Conservation (phyloP, 257 asterid species). For the Leptodermis oblonga region DNA sequence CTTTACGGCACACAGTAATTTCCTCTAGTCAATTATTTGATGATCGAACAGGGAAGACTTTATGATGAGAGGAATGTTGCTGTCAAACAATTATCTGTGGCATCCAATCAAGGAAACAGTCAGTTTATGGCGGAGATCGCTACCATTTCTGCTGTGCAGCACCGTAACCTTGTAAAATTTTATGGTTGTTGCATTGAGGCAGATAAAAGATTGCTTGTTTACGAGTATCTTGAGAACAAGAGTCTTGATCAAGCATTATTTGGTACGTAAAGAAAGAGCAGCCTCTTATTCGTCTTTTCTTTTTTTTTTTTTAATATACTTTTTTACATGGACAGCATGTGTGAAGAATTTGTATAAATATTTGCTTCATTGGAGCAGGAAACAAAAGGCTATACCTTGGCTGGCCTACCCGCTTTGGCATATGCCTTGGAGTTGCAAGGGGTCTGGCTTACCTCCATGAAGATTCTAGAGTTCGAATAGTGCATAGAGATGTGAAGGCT, state of each 20-base stretch:
- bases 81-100: constrained; percentile 75
- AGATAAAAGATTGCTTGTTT: constrained; percentile 60
- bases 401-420: constrained; percentile 60
- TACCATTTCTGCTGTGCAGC: constrained; percentile 89
- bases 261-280: constrained; percentile 25
- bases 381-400: constrained; percentile 39
- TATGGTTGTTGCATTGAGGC: constrained; percentile 86
- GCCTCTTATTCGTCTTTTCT: not conserved
- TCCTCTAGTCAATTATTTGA: not conserved
- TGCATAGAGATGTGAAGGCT: constrained; percentile 77
- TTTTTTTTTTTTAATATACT: too few relatives aligned
- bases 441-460: constrained; percentile 78
- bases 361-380: constrained; percentile 30
- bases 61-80: constrained; percentile 70
- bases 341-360: not conserved
- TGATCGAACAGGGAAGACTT: constrained; percentile 57
- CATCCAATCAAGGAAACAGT: constrained; percentile 79
- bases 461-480: constrained; percentile 62
- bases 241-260: constrained; percentile 70
- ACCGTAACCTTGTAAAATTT: constrained; percentile 78
- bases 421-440: constrained; percentile 78
- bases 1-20: not conserved
- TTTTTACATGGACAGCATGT: not conserved
- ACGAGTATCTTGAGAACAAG: constrained; percentile 76
- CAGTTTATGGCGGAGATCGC: constrained; percentile 91